Conservation (phyloP, 805 yeast genomes). For the Teunomyces tritomae region DNA sequence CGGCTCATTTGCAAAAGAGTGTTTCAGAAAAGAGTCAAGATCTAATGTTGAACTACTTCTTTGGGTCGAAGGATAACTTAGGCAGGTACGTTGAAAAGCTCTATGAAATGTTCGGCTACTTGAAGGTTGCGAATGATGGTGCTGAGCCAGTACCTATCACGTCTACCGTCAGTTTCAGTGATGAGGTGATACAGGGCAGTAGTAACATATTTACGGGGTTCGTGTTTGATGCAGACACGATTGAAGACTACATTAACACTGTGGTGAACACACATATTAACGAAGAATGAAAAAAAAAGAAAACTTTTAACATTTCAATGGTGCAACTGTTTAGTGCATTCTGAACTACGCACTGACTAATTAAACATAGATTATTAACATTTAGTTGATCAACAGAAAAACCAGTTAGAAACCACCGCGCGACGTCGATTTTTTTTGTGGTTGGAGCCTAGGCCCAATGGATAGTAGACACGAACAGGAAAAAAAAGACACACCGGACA, state of each 20-base stretch:
- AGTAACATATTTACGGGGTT: constrained; percentile 19
- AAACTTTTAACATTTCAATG: neutral
- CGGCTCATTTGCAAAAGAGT: neutral
- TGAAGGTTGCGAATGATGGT: constrained; percentile 9
- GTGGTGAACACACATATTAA: constrained; percentile 13
- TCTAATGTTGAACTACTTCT: constrained; percentile 18
- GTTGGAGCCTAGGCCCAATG: too few relatives aligned
- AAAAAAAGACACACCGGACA: too few relatives aligned
- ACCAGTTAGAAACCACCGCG: too few relatives aligned
- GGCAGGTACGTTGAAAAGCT: constrained; percentile 19
- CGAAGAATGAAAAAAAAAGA: neutral
- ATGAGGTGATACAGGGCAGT: constrained; percentile 15
- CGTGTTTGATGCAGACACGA: constrained; percentile 13
- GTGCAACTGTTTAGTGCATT: neutral
- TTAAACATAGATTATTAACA: neutral
- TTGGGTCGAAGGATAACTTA: constrained; percentile 26
- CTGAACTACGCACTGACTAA: neutral
- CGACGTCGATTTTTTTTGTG: too few relatives aligned
- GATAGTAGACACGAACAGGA: too few relatives aligned
- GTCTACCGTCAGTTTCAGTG: constrained; percentile 11
- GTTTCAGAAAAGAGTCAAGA: constrained; percentile 10
- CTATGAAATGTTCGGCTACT: constrained; percentile 21
- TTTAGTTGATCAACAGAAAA: too few relatives aligned
- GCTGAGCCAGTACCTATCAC: constrained; percentile 14
- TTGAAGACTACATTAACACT: constrained; percentile 21